phyloP scores from a whole-genome alignment of 345 rosid species.

The Anastatica hierochuntica region DNA sequence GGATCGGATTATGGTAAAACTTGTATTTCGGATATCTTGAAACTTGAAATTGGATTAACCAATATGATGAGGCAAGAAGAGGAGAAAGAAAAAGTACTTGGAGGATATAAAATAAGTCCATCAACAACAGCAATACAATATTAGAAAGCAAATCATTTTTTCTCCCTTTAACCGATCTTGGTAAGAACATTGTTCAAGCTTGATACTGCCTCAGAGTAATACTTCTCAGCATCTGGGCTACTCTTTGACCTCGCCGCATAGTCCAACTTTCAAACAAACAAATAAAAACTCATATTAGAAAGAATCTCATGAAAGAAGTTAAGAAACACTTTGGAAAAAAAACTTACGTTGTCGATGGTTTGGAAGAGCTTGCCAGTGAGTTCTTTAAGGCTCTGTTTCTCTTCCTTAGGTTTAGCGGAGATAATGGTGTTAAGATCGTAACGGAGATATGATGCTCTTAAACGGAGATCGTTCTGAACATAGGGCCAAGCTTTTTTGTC shows the following conservation, averaged over 20 bases:
- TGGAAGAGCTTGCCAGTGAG: conserved; percentile 76
- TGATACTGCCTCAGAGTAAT: conserved; percentile 70
- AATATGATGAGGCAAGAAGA: conserved; percentile 5
- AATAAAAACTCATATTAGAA: not conserved
- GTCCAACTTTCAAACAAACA: conserved; percentile 49
- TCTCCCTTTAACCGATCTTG: conserved; percentile 60
- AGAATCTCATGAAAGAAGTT: not conserved
- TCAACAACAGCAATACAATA: not conserved
- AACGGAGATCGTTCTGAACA: conserved; percentile 82
- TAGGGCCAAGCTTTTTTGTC: conserved; percentile 96
- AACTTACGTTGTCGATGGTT: conserved; percentile 53
- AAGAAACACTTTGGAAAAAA: not conserved
- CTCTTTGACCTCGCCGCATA: conserved; percentile 89
- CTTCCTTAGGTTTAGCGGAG: conserved; percentile 57
- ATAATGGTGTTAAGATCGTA: conserved; percentile 85
- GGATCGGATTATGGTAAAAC: too few relatives aligned
- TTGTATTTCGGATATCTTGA: too few relatives aligned
- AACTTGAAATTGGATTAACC: not conserved
- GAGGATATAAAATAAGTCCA: not conserved
- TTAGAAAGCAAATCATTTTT: not conserved
- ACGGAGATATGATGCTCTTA: conserved; percentile 63
- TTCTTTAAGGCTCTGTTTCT: conserved; percentile 59
- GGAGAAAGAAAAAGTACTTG: conserved; percentile 17
- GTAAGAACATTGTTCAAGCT: conserved; percentile 72
- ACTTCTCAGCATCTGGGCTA: conserved; percentile 83